phyloP scores from a whole-genome alignment of 2,329 filamentous ascomycete species.

The Paramyrothecium roridum region DNA sequence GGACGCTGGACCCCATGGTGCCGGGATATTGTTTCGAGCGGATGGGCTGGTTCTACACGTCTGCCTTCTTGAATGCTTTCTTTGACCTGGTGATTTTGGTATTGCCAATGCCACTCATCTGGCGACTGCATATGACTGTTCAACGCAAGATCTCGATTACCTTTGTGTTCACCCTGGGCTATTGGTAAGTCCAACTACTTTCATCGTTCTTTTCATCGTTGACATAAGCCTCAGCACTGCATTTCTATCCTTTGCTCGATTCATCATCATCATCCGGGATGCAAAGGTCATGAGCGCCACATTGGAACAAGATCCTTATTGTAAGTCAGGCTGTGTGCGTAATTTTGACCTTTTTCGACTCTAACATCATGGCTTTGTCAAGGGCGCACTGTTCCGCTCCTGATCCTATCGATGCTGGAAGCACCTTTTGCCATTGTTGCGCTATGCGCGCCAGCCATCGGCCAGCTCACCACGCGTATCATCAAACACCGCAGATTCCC shows the following conservation, averaged over 20 bases:
- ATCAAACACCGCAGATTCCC: background rate
- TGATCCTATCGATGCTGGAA: background rate
- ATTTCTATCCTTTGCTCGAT: background rate
- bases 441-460: background rate
- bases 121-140: background rate
- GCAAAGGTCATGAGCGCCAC: background rate
- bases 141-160: background rate
- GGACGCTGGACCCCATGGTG: background rate
- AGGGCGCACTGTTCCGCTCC: background rate
- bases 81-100: background rate
- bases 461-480: background rate
- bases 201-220: background rate
- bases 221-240: background rate
- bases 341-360: background rate
- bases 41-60: background rate
- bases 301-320: background rate
- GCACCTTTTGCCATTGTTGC: background rate
- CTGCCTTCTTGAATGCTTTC: background rate
- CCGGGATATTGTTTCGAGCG: background rate
- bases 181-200: background rate
- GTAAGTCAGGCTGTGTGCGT: background rate
- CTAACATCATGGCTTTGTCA: background rate
- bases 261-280: background rate
- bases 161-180: background rate
- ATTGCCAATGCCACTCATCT: constrained; percentile 1